Evolutionary conservation across 2,329 filamentous ascomycete genomes (phyloP).

Genomic region (Xylaria polymorpha): DNA sequence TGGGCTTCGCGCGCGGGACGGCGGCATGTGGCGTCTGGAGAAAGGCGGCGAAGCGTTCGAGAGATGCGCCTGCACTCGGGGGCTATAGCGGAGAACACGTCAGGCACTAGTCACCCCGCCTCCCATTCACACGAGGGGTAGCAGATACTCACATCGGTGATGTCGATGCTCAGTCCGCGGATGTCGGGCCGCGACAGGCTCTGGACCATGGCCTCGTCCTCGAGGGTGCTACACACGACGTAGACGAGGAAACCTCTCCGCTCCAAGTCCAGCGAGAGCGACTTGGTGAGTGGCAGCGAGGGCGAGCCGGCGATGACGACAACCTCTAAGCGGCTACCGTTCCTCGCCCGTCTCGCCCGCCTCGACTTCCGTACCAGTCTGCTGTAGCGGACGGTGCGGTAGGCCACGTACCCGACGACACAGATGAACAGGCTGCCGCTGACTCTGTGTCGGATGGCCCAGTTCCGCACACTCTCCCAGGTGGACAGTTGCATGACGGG

Average conservation of each 20-base stretch:
- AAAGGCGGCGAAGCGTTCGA: slow-evolving; percentile 76
- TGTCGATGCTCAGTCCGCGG: slow-evolving; percentile 82
- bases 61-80: slow-evolving; percentile 73
- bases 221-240: slow-evolving; percentile 83
- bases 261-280: slow-evolving; percentile 87
- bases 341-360: slow-evolving; percentile 80
- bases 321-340: slow-evolving; percentile 89
- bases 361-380: slow-evolving; percentile 74
- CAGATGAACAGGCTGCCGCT: slow-evolving; percentile 77
- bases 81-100: slow-evolving; percentile 61
- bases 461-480: slow-evolving; percentile 71
- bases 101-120: neutral
- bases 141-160: slow-evolving; percentile 73
- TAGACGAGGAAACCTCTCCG: slow-evolving; percentile 93
- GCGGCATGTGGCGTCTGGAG: slow-evolving; percentile 81
- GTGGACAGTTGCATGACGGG: slow-evolving; percentile 51
- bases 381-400: slow-evolving; percentile 61
- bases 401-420: slow-evolving; percentile 73
- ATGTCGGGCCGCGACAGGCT: slow-evolving; percentile 84
- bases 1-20: slow-evolving; percentile 78
- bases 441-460: slow-evolving; percentile 78
- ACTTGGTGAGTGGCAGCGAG: slow-evolving; percentile 83
- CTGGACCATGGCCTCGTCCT: slow-evolving; percentile 85
- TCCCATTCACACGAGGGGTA: neutral
- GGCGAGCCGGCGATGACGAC: slow-evolving; percentile 89